These are phyloP conservation scores for Acanthamoeba lenticulata DNA, from an alignment of 208 protist genomes.

Conservation along the genomic window DNA sequence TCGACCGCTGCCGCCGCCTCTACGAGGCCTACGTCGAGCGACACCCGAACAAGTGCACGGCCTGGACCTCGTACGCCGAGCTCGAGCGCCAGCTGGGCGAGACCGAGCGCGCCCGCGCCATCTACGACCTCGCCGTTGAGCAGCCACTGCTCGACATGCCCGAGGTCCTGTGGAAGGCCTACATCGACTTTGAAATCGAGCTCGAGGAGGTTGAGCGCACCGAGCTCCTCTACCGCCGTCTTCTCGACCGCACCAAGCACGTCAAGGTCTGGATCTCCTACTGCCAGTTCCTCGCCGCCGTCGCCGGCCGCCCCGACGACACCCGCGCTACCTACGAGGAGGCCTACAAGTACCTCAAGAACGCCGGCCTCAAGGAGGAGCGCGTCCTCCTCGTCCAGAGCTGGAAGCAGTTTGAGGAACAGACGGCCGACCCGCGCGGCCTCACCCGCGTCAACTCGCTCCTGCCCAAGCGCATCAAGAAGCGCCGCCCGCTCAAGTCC, in stretches of 20 bases:
- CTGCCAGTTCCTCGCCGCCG: slow-evolving; percentile 80
- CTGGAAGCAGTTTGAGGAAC: slow-evolving; percentile 78
- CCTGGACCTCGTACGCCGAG: slow-evolving; percentile 88
- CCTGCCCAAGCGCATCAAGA: slow-evolving; percentile 85
- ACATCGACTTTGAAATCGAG: slow-evolving; percentile 90
- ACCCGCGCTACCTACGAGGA: slow-evolving; percentile 72
- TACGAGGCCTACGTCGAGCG: slow-evolving; percentile 90
- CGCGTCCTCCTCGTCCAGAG: slow-evolving; percentile 82
- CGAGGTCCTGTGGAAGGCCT: slow-evolving; percentile 92
- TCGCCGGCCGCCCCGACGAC: neutral
- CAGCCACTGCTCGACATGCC: slow-evolving; percentile 91
- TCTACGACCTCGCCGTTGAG: slow-evolving; percentile 89
- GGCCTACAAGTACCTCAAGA: slow-evolving; percentile 74
- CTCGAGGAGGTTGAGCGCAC: slow-evolving; percentile 74
- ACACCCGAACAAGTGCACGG: slow-evolving; percentile 84
- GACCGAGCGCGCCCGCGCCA: slow-evolving; percentile 82
- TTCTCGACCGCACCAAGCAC: slow-evolving; percentile 88
- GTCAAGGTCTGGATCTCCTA: slow-evolving; percentile 90
- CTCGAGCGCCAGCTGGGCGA: slow-evolving; percentile 86
- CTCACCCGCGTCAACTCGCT: slow-evolving; percentile 60
- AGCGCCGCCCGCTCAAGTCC: slow-evolving; percentile 77
- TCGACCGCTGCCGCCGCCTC: slow-evolving; percentile 86
- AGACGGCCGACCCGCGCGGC: slow-evolving; percentile 63
- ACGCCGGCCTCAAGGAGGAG: slow-evolving; percentile 78
- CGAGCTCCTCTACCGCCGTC: slow-evolving; percentile 85